A percentile compares a stretch with the other conserved stretches of the same genome.
Evolutionary conservation across 768 basidiomycete species (phyloP).

Genomic region (Lyophyllum shimeji): DNA sequence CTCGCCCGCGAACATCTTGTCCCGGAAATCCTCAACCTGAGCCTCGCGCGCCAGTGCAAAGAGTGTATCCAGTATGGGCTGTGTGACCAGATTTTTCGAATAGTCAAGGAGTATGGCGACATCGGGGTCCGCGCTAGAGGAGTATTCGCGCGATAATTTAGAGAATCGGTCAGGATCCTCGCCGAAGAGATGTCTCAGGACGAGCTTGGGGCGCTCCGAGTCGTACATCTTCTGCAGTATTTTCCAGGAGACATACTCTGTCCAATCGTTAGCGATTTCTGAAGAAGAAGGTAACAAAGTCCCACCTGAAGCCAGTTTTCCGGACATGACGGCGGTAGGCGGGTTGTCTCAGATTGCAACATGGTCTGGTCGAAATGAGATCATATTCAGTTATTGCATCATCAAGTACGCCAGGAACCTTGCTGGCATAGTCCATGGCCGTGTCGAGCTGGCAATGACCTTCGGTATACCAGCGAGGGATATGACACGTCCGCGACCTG

Average conservation of each 20-base stretch:
- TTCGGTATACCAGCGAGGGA: too few relatives aligned
- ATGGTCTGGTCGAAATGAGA: too few relatives aligned
- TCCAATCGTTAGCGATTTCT: background rate
- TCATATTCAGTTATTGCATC: too few relatives aligned
- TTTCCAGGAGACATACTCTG: constrained; percentile 90
- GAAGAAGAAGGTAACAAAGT: background rate
- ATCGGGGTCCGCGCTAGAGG: constrained; percentile 59
- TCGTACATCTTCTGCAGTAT: constrained; percentile 86
- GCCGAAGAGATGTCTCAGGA: constrained; percentile 91
- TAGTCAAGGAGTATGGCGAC: constrained; percentile 91
- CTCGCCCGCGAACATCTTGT: constrained; percentile 93
- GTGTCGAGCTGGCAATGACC: too few relatives aligned
- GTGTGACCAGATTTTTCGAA: constrained; percentile 94
- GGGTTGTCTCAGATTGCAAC: background rate
- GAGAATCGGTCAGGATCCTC: constrained; percentile 87
- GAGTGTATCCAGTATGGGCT: constrained; percentile 77
- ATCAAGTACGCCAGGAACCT: too few relatives aligned
- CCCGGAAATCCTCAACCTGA: constrained; percentile 76
- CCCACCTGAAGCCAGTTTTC: constrained; percentile 60
- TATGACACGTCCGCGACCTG: too few relatives aligned
- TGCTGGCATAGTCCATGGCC: too few relatives aligned
- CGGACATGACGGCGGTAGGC: constrained; percentile 46
- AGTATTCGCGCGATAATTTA: constrained; percentile 80
- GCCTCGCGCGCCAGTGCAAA: constrained; percentile 85
- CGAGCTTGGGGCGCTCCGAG: constrained; percentile 64